Evolutionary conservation across 768 basidiomycete genomes (phyloP), one percentile per base, ranked within the genome.

Genomic region (Porphyrellus cyaneotinctus): DNA sequence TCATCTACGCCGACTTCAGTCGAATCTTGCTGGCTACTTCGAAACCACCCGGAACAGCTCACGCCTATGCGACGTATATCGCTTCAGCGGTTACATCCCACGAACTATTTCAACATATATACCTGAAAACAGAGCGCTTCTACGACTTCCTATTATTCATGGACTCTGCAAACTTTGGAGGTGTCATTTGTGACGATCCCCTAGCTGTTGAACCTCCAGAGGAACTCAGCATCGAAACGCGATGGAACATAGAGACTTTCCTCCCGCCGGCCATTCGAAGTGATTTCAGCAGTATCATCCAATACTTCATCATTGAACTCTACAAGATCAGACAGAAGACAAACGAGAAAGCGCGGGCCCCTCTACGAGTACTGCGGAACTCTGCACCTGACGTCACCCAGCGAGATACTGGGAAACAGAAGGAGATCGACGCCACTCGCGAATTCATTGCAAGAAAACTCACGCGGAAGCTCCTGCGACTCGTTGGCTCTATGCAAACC

Each of bases 121-220:
- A 87, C 64, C 79, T 99, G 53, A 78, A 87, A 41, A 88, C 93
- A 18, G 85, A 89, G 24, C 81, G 87, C 6, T 97, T 88, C 72
- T 99, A 95, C 73, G 93, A 98, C 72, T 92, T 90, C 65, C 73
- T 98, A 10, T 74, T 97, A 24, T 95, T 91, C 79, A 93, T 98
- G 93, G 97, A 99, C 70, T 78, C 84, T 13, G 91, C 92, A 26
- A 99, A 98, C 68, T 83, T 87, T 65, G 91, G 88, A 17, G 94
- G 91, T 2, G 79, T 98, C 50, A 79, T 92, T n/a, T 93, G 90
- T 63, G 82, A 87, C 62, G 77, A 93, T 57, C 87, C 91, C 0
- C 65, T 82, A 18, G 86, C 87, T 6, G 64, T 83, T 23, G 84
- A 88, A 33, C 77, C 81, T 20, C 82, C 87, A 0, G 79, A 85